Conservation (phyloP, 2,329 filamentous ascomycete species). For the Ilyonectria destructans region DNA sequence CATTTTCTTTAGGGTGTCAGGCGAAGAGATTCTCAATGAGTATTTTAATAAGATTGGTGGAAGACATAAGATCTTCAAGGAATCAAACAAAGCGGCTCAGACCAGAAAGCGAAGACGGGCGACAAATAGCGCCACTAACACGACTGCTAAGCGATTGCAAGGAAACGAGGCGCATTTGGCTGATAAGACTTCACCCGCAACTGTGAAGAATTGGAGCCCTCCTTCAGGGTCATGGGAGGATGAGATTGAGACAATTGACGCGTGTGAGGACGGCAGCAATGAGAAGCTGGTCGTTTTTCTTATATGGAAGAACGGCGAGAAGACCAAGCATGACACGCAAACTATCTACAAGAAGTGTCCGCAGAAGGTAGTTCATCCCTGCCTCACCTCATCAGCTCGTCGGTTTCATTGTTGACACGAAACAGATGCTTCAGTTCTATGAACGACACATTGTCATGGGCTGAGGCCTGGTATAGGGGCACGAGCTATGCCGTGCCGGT, state of each 20-base stretch:
- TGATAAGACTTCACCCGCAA: slow-evolving; percentile 65
- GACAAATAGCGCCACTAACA: slow-evolving; percentile 56
- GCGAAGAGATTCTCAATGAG: slow-evolving; percentile 72
- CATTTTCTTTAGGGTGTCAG: slow-evolving; percentile 65
- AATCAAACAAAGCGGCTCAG: slow-evolving; percentile 66
- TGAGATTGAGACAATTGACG: slow-evolving; percentile 79
- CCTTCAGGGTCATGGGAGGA: slow-evolving; percentile 86
- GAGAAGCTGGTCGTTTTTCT: slow-evolving; percentile 79
- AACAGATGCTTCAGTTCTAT: slow-evolving; percentile 73
- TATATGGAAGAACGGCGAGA: slow-evolving; percentile 81
- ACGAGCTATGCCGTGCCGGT: too few relatives aligned
- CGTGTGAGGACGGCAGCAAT: slow-evolving; percentile 76
- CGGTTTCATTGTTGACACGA: slow-evolving; percentile 12
- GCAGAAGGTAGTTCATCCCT: slow-evolving; percentile 73
- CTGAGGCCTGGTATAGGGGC: too few relatives aligned
- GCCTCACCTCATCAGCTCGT: neutral
- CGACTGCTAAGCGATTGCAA: slow-evolving; percentile 62
- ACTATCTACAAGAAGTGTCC: slow-evolving; percentile 84
- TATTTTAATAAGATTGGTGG: slow-evolving; percentile 79
- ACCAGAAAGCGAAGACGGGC: slow-evolving; percentile 73
- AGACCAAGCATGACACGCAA: slow-evolving; percentile 80
- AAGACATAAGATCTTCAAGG: slow-evolving; percentile 68
- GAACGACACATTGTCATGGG: slow-evolving; percentile 72
- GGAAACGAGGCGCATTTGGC: slow-evolving; percentile 67
- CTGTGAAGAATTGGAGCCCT: slow-evolving; percentile 69